Conservation (phyloP, 441 rosid genomes). For the Gossypium armourianum region DNA sequence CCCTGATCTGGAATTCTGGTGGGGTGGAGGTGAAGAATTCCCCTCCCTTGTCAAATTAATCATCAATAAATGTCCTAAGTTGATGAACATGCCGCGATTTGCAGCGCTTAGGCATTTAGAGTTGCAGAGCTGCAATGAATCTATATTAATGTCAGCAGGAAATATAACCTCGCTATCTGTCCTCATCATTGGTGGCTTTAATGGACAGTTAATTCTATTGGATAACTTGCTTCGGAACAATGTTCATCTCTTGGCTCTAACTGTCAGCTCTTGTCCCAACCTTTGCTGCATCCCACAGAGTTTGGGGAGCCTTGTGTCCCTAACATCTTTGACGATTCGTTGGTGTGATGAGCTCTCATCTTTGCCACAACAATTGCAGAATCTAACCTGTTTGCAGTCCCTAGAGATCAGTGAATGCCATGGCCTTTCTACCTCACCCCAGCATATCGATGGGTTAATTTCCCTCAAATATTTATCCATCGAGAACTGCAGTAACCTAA, state of each 20-base stretch:
- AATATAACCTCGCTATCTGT: constrained; percentile 8
- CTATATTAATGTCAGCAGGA: neutral
- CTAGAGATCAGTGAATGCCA: constrained; percentile 24
- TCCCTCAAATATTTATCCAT: constrained; percentile 15
- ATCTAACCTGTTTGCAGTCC: constrained; percentile 17
- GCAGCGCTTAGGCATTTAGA: constrained; percentile 16
- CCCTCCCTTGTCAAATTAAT: constrained; percentile 12
- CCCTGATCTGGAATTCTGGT: constrained; percentile 20
- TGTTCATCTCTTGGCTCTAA: constrained; percentile 8
- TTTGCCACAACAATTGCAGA: constrained; percentile 18
- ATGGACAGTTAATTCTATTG: neutral
- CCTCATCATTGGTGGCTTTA: constrained; percentile 2
- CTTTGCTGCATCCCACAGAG: constrained; percentile 9
- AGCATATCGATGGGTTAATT: constrained; percentile 12
- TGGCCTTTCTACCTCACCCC: constrained; percentile 12
- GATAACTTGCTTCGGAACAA: constrained; percentile 19
- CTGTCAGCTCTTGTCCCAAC: constrained; percentile 19
- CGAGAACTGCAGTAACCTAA: constrained; percentile 15
- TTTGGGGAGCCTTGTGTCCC: constrained; percentile 7
- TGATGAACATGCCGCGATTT: constrained; percentile 14
- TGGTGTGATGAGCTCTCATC: constrained; percentile 17
- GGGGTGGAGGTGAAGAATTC: constrained; percentile 12
- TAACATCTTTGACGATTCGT: constrained; percentile 17
- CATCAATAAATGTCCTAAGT: constrained; percentile 14
- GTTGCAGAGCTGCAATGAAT: constrained; percentile 9